Evolutionary conservation across 2,329 filamentous ascomycete species (phyloP).

Genomic region (Diplodia sapinea): DNA sequence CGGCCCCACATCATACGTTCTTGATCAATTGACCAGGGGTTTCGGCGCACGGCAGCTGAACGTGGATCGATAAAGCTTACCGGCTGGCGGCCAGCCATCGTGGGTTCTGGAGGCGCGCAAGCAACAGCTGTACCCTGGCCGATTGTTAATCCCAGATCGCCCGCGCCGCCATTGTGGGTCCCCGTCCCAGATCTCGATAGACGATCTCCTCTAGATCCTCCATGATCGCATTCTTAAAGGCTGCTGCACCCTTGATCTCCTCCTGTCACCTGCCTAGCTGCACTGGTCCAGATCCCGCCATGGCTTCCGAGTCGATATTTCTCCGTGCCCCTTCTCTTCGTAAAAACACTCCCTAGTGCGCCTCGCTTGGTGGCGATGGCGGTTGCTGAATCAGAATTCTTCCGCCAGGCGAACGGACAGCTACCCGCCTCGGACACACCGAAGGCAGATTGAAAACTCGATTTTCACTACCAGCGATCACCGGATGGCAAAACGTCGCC

Average conservation of each 20-base stretch:
- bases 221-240: neutral
- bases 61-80: neutral
- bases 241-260: neutral
- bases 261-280: neutral
- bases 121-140: neutral
- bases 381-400: neutral
- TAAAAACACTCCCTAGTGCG: neutral
- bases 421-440: neutral
- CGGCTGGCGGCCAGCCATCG: neutral
- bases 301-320: neutral
- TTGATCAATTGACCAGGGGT: neutral
- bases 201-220: neutral
- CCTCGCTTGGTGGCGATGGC: neutral
- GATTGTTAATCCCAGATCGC: conserved; percentile 5
- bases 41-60: conserved; percentile 1
- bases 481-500: neutral
- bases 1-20: neutral
- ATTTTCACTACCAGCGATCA: neutral
- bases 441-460: neutral
- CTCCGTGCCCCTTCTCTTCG: neutral
- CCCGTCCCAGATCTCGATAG: conserved; percentile 2
- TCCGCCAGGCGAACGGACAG: neutral
- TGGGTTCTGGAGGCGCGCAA: neutral
- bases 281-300: neutral
- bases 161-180: conserved; percentile 14